These are phyloP conservation scores for Lithohypha guttulata DNA, from an alignment of 2,329 filamentous ascomycete genomes.

Conservation along the genomic window DNA sequence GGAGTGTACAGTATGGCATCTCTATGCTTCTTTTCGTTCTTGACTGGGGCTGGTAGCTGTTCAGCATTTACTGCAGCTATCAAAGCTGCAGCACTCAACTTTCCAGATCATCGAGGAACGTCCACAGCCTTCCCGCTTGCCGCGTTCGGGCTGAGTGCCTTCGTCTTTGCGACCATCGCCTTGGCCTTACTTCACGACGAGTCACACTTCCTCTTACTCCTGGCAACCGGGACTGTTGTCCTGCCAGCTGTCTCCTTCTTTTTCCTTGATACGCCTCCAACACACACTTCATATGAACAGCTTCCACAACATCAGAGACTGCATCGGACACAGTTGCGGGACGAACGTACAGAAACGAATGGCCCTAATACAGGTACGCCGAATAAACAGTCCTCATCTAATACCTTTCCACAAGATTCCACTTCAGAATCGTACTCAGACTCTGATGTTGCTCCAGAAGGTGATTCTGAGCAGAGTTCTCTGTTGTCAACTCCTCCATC, in stretches of 20 bases:
- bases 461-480: conserved; percentile 2
- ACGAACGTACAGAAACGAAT: conserved; percentile 18
- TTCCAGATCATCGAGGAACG: conserved; percentile 80
- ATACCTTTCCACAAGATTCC: conserved; percentile 23
- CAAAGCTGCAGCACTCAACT: conserved; percentile 82
- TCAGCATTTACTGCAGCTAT: conserved; percentile 81
- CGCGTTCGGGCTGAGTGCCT: conserved; percentile 86
- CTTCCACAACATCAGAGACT: conserved; percentile 29
- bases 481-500: conserved; percentile 4
- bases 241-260: conserved; percentile 70
- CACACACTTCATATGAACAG: conserved; percentile 33
- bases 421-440: conserved; percentile 22
- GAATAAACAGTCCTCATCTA: conserved; percentile 24
- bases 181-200: conserved; percentile 75
- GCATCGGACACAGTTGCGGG: conserved; percentile 26
- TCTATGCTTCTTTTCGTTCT: conserved; percentile 72
- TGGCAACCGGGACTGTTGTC: conserved; percentile 67
- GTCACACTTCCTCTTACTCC: conserved; percentile 65
- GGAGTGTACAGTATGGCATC: conserved; percentile 45
- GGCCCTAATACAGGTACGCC: conserved; percentile 27
- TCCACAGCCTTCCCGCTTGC: conserved; percentile 89
- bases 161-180: conserved; percentile 83
- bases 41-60: conserved; percentile 81
- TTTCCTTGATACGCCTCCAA: conserved; percentile 64
- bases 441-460: conserved; percentile 2